Base-by-base conservation (phyloP, 148 eudicot species). In the Rhododendron simsii region DNA sequence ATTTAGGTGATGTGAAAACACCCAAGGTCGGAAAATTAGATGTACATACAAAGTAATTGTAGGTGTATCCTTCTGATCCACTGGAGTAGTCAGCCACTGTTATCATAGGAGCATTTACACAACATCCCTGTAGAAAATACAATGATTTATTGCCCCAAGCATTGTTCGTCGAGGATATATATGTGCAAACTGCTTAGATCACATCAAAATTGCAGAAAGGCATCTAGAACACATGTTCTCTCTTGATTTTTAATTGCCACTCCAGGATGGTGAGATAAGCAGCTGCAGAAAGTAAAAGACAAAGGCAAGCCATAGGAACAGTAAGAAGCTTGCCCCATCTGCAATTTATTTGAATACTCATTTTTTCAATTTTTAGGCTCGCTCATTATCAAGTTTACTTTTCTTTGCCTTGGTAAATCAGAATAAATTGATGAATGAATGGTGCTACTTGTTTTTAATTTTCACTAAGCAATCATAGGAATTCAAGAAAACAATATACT, bases 81-180 rank as follows among this genome's bases (percentile, higher is more conserved):
- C 88, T 93, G 73, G 99, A 95, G 90, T 98, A 98, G 87, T 98
- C 99, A 78, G 98, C 99, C 73, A 98, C 93, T 0, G 99, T 93
- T 55, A 98, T 95, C 99, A 98, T 98, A 28, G 99, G 99, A 85
- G 99, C 98, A 93, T 98, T 98, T 84, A 98, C 99, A 86, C 99
- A 98, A 81, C 95, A 95, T 75, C 99, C 99, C 99, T 98, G 93
- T 75, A 61, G 26, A 83, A 80, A 84, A 48, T 12, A 69, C 81
- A 69, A 21, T 47, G 5, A 87, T 12, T 55, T 21, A 61, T 47
- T 30, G 57, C 47, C 51, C 51, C 83, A 77, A 47, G 59, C 28
- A 30, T 73, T 7, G 4, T 15, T 55, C 47, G 44, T 37, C 3
- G 9, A 80, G 45, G 69, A 41, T 35, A 41, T 14, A 61, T 35